Percentiles rank a stretch among this genome's conserved stretches.
Conservation (phyloP, 2,329 filamentous ascomycete genomes). For the Scytalidium sp. region DNA sequence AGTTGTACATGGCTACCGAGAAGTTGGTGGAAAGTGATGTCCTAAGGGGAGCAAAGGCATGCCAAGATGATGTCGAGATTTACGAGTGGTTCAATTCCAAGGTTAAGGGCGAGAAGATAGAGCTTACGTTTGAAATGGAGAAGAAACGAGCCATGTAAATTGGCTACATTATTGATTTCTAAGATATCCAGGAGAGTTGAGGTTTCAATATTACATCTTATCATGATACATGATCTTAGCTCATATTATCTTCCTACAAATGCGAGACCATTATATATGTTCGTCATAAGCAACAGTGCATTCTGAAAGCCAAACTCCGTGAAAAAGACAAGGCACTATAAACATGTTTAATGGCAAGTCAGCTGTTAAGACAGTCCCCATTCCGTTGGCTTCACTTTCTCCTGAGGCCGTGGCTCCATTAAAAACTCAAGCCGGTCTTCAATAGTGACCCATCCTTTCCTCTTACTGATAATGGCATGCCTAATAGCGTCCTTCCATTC, state of each 20-base stretch:
- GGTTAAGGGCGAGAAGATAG: constrained; percentile 46
- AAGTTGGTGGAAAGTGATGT: constrained; percentile 40
- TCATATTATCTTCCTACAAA: no score
- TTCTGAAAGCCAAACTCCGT: no score
- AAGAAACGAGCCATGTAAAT: neutral
- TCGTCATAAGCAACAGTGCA: no score
- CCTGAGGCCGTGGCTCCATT: constrained; percentile 20
- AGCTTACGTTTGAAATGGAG: constrained; percentile 20
- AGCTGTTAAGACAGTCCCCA: constrained; percentile 4
- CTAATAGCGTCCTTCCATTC: constrained; percentile 46
- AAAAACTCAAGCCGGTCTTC: constrained; percentile 26
- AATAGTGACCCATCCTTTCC: constrained; percentile 25
- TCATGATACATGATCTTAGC: no score
- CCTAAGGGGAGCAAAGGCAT: constrained; percentile 38
- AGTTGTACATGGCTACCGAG: constrained; percentile 39
- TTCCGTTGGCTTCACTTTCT: constrained; percentile 9
- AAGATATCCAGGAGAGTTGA: neutral
- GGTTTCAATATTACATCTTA: no score
- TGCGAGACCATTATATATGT: no score
- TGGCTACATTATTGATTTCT: neutral
- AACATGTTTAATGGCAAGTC: neutral
- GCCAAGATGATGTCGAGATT: constrained; percentile 43
- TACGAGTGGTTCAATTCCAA: constrained; percentile 54
- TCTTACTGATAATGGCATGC: constrained; percentile 30
- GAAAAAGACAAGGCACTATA: no score